Evolutionary conservation across 2,329 filamentous ascomycete species (phyloP).

Genomic region (Aspergillus intermedius): DNA sequence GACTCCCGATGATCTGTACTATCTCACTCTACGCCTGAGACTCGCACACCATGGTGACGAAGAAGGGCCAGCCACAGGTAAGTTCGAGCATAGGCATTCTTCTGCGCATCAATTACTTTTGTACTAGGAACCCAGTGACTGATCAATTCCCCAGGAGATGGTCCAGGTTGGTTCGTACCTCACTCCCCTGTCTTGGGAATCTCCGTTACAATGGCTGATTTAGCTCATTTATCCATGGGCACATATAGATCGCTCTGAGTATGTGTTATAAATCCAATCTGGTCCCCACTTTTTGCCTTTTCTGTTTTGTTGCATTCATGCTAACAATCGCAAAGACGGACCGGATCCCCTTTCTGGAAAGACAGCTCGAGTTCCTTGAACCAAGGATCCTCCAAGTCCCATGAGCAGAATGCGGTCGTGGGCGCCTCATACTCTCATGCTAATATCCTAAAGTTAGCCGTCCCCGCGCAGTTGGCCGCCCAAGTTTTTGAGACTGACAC

Average conservation of each 20-base stretch:
- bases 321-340: constrained; percentile 48
- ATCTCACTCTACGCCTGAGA: constrained; percentile 12
- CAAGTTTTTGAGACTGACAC: constrained; percentile 11
- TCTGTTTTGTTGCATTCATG: constrained; percentile 6
- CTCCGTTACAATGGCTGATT: constrained; percentile 16
- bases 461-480: constrained; percentile 2
- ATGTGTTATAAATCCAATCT: constrained; percentile 13
- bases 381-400: constrained; percentile 50
- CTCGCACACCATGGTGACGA: constrained; percentile 29
- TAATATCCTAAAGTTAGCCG: constrained; percentile 76
- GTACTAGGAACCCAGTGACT: constrained; percentile 3
- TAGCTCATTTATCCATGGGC: constrained; percentile 4
- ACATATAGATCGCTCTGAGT: constrained; percentile 33
- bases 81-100: constrained; percentile 20
- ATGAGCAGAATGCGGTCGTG: constrained; percentile 68
- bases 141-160: constrained; percentile 69
- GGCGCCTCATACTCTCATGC: constrained; percentile 95
- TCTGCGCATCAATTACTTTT: background rate
- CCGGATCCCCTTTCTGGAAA: constrained; percentile 84
- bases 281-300: background rate
- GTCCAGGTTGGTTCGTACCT: constrained; percentile 89
- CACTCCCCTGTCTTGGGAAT: constrained; percentile 10
- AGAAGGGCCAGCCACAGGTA: constrained; percentile 66
- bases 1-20: constrained; percentile 9
- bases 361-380: constrained; percentile 48